Evolutionary conservation across 306 rosid species (phyloP), one percentile per base, ranked within the genome.

Genomic region (Cicer pinnatifidum): DNA sequence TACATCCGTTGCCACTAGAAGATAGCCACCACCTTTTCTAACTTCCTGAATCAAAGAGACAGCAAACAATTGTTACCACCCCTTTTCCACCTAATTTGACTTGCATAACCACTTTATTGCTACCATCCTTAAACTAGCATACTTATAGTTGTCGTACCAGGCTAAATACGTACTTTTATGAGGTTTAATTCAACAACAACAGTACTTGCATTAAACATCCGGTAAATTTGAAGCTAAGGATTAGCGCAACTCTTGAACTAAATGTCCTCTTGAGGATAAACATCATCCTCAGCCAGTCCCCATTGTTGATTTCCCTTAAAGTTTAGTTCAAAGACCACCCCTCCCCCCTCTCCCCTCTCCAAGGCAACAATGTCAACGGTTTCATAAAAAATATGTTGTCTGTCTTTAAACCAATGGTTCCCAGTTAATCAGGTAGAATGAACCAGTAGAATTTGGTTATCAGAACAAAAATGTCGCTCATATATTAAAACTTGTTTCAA

Each of bases 1-100:
- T 75, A 91, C 84, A 80, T 89, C 95, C 15, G 95, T 91, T 63
- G 98, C 92, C 58, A 91, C 92, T 58, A 94, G 96, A 46, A 94
- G 95, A 87, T 84, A 83, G 45, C 96, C 85, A 35, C 90, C 92
- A 77, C 91, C 90, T 83, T 86, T 88, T 82, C 88, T 82, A 75
- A 88, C 75, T 79, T 87, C 98, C 97, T 91, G 86, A 61, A 63
- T 62, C 13, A 46, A 65, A 81, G 61, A 61, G 33, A 71, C 50
- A 70, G 43, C 11, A 52, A 63, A 56, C 54, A 9, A 71, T 58
- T 33, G 47, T 73, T 67, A 73, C 71, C 59, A 67, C 20, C 71
- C 45, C 62, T 52, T 44, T 9, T 6, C 23, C 39, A 23, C 28
- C 7, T 12, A 50, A 37, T 28, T 56, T 56, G 33, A 56, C 68